A percentile compares a stretch with the other conserved stretches of the same genome.
Evolutionary conservation across 768 basidiomycete genomes (phyloP).

Genomic region (Phlegmacium glaucopus): DNA sequence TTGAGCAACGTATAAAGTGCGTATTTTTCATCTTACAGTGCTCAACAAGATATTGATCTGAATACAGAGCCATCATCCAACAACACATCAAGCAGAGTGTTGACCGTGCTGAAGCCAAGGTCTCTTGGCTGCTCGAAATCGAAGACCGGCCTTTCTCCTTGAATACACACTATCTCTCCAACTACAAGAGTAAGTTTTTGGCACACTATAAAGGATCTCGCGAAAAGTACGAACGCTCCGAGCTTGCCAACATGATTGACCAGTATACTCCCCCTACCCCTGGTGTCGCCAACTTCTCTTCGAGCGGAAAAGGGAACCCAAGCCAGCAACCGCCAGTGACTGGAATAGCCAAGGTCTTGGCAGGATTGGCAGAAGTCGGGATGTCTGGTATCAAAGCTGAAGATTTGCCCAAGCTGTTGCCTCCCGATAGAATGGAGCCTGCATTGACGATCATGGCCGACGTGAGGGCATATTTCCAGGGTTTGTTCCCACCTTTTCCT

Average conservation of each 20-base stretch:
- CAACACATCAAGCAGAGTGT: constrained; percentile 47
- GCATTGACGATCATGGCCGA: constrained; percentile 67
- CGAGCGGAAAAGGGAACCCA: not conserved
- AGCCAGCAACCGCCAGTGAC: constrained; percentile 2
- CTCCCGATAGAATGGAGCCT: constrained; percentile 48
- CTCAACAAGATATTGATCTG: not conserved
- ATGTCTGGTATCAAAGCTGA: constrained; percentile 32
- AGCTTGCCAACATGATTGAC: constrained; percentile 24
- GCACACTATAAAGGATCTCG: constrained; percentile 43
- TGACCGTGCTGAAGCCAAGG: constrained; percentile 32
- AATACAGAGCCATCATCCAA: constrained; percentile 28
- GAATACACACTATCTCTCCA: constrained; percentile 47
- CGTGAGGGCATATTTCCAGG: constrained; percentile 74
- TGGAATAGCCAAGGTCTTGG: constrained; percentile 31
- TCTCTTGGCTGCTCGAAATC: constrained; percentile 47
- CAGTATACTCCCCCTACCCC: constrained; percentile 4
- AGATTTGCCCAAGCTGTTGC: constrained; percentile 49
- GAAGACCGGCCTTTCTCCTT: constrained; percentile 49
- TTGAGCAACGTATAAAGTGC: constrained; percentile 45
- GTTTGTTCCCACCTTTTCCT: constrained; percentile 38
- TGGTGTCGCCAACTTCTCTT: constrained; percentile 8
- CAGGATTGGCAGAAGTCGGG: constrained; percentile 35
- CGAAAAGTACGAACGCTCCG: constrained; percentile 25
- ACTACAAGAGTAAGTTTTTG: constrained; percentile 42
- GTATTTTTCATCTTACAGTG: not conserved